A percentile compares a stretch with the other conserved stretches of the same genome.
Conservation (phyloP, 768 basidiomycete species). For the Russula sp. region DNA sequence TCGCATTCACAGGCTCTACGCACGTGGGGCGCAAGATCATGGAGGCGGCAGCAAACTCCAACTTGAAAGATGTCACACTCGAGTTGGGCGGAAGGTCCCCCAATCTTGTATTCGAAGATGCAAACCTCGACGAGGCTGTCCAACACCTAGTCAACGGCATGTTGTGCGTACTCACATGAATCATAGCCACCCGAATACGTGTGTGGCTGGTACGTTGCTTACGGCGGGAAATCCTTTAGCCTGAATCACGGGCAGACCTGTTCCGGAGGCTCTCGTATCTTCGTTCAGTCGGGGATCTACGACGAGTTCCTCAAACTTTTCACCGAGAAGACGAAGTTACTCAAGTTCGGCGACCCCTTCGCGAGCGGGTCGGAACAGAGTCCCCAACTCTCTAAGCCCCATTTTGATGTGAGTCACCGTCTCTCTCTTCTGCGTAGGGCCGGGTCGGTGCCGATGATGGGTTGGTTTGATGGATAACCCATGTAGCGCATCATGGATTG, state of each 20-base stretch:
- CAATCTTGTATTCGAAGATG: slow-evolving; percentile 54
- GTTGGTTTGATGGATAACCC: neutral
- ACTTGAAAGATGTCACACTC: no score
- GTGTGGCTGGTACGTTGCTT: neutral
- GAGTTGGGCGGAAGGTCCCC: slow-evolving; percentile 23
- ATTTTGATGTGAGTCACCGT: slow-evolving; percentile 52
- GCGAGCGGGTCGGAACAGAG: slow-evolving; percentile 52
- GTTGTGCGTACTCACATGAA: slow-evolving; percentile 34
- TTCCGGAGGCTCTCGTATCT: slow-evolving; percentile 76
- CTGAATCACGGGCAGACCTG: slow-evolving; percentile 74
- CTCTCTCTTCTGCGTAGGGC: neutral
- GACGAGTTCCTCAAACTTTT: slow-evolving; percentile 64
- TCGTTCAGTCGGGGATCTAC: slow-evolving; percentile 71
- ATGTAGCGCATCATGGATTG: slow-evolving; percentile 50
- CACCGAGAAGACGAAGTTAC: slow-evolving; percentile 41
- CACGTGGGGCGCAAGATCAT: no score
- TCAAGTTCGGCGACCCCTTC: slow-evolving; percentile 73
- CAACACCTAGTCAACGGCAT: slow-evolving; percentile 51
- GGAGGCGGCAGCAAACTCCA: no score
- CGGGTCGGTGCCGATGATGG: neutral
- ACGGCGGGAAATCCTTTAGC: slow-evolving; percentile 27
- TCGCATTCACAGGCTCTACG: no score
- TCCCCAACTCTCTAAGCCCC: slow-evolving; percentile 68
- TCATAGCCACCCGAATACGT: no score
- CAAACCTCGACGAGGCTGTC: slow-evolving; percentile 49